Evolutionary conservation across 371 early-diverging fungal species (phyloP), one percentile per base, ranked within the genome.

Genomic region (Apophysomyces sp.): DNA sequence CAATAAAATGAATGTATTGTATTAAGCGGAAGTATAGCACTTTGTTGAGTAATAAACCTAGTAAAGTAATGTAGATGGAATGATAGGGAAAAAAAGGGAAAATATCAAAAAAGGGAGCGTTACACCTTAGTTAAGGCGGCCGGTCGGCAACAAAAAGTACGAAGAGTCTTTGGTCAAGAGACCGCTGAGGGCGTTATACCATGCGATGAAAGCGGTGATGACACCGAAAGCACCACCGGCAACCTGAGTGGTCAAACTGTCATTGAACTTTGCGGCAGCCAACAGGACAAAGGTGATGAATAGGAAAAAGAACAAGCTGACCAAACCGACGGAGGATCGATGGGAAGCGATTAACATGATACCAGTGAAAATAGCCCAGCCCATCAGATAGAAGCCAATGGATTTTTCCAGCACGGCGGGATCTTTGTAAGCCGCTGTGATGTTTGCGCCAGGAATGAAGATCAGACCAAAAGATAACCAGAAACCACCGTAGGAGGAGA

Each of bases 401-500:
- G 88, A 89, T 51, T 85, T 81, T 2, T 77, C 74, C 52, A 85
- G 63, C 8, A 73, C 70, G 21, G 72, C 59, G 31, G 55, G 68
- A 52, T 67, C 74, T 3, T 65, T 55, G 59, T 86, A 86, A 2
- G 85, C 76, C 4, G 62, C 71, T 2, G 66, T 55, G 40, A 87
- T 67, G 12, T 76, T 80, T 37, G 86, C 80, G 13, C 80, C 83
- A 30, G 91, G 89, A 28, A 82, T 75, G 40, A 84, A 72, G 53
- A 89, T 85, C 51, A 71, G 65, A n/a, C 77, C 89, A 60, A 84
- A 92, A 12, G 89, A 77, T 52, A 93, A 67, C 92, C 92, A 93
- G 82, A 91, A 91, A 21, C 86, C 90, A 57, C 89, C 93, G 62
- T 85, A 90, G 16, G 86, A 83, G 4, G 87, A 82, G 80, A 92